Evolutionary conservation across 176 grass and related monocot species (phyloP), one percentile per base, ranked within the genome.

Genomic region (Musa acuminata): DNA sequence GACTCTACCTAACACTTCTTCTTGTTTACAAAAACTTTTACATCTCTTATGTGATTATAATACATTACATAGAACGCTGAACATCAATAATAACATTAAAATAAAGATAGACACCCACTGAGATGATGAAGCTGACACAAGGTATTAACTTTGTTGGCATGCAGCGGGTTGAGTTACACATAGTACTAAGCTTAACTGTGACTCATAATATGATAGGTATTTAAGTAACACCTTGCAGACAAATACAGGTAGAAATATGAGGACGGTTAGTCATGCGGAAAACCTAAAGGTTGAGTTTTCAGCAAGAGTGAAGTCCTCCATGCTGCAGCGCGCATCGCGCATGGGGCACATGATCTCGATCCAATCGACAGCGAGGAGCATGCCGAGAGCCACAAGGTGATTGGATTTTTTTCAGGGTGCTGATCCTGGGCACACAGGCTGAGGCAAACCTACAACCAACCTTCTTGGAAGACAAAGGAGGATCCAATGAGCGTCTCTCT

Each of bases 1-100:
- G 64, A 66, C 29, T 66, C 64, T 16, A 66, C 64, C 64, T 27
- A 66, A 66, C 25, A 35, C 22, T 13, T n/a, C 57, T 59, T 19
- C 1, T 16, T 19, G 54, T 16, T 57, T 57, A 35, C 54, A 57
- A 19, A 57, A 62, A 51, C 27, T 13, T 13, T 48, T 75, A 5
- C 57, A 51, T 62, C 62, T 75, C 17, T 51, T 75, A 24, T 75
- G 16, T 75, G 25, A 67, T 13, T 67, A 26, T 67, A 26, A 67
- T 9, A 26, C 9, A 17, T 55, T 16, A 55, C 12, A 17, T 62
- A 10, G 73, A 49, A 11, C 2, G 21, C 27, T 71, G 68, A 71
- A 51, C 17, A 71, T 19, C 9, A 49, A 71, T 49, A 13, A 52
- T 50, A 67, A 67, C 29, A 35, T 3, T 35, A 35, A 35, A 35